A percentile compares a stretch with the other conserved stretches of the same genome.
Evolutionary conservation across 257 asterid genomes (phyloP).

Genomic region (Thymus quinquecostatus): DNA sequence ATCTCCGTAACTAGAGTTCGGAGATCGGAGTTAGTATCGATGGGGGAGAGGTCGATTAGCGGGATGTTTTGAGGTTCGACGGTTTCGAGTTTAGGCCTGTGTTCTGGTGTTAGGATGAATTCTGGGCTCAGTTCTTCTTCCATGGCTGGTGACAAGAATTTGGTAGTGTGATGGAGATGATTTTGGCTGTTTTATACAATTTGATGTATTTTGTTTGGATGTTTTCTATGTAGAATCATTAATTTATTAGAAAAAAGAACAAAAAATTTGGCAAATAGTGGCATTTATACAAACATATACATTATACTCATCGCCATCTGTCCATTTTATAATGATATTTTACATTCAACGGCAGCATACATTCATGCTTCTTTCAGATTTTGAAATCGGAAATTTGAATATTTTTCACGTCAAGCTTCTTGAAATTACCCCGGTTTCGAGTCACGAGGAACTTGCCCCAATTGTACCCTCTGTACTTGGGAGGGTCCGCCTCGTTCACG

Average conservation of each 20-base stretch:
- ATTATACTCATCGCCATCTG: too few relatives aligned
- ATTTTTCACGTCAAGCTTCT: conserved; percentile 36
- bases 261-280: too few relatives aligned
- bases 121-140: conserved; percentile 54
- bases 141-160: conserved; percentile 37
- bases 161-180: neutral
- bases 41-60: conserved; percentile 48
- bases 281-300: too few relatives aligned
- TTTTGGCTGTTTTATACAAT: neutral
- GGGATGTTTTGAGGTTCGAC: conserved; percentile 46
- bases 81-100: conserved; percentile 45
- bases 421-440: conserved; percentile 35
- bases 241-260: too few relatives aligned
- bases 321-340: too few relatives aligned
- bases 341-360: too few relatives aligned
- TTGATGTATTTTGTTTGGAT: neutral
- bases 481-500: conserved; percentile 18
- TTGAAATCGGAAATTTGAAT: conserved; percentile 22
- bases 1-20: conserved; percentile 32
- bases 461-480: conserved; percentile 31
- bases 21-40: conserved; percentile 7
- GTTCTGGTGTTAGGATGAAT: conserved; percentile 52
- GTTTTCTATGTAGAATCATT: neutral
- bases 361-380: neutral
- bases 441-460: conserved; percentile 34